These are phyloP conservation scores for Lycium ferocissimum DNA, from an alignment of 257 asterid species.

Conservation along the genomic window DNA sequence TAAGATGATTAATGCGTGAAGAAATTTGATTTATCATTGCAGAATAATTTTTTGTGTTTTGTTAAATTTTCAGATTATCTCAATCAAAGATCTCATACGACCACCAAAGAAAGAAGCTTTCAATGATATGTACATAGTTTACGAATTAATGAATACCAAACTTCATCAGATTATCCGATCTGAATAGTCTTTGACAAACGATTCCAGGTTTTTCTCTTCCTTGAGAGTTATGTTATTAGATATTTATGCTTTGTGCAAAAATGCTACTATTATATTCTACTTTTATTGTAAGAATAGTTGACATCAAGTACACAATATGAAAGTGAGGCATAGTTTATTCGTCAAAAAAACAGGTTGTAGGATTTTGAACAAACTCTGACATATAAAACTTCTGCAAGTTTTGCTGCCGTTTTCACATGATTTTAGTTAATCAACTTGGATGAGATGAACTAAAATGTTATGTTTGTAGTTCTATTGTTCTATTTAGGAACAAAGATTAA, in stretches of 20 bases:
- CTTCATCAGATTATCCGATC: constrained; percentile 93
- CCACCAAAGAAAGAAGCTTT: constrained; percentile 78
- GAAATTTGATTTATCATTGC: neutral
- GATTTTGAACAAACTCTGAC: neutral
- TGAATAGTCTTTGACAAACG: constrained; percentile 70
- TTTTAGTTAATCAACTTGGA: constrained; percentile 18
- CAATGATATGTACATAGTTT: constrained; percentile 81
- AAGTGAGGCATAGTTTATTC: neutral
- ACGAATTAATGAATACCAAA: constrained; percentile 84
- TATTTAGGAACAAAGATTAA: no score
- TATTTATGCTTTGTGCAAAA: neutral
- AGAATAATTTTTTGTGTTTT: constrained; percentile 25
- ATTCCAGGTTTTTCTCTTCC: constrained; percentile 61
- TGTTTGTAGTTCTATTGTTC: no score
- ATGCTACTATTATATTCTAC: no score
- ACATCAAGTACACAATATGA: neutral
- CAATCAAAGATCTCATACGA: constrained; percentile 78
- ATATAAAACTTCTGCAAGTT: neutral
- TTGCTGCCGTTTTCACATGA: neutral
- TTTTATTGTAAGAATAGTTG: constrained; percentile 4
- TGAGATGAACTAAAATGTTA: neutral
- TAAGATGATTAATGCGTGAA: neutral
- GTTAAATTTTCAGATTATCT: constrained; percentile 58
- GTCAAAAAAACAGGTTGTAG: neutral
- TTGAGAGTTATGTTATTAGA: constrained; percentile 5